Conservation (phyloP, 2,329 filamentous ascomycete species). For the Phaeomoniella chlamydospora region DNA sequence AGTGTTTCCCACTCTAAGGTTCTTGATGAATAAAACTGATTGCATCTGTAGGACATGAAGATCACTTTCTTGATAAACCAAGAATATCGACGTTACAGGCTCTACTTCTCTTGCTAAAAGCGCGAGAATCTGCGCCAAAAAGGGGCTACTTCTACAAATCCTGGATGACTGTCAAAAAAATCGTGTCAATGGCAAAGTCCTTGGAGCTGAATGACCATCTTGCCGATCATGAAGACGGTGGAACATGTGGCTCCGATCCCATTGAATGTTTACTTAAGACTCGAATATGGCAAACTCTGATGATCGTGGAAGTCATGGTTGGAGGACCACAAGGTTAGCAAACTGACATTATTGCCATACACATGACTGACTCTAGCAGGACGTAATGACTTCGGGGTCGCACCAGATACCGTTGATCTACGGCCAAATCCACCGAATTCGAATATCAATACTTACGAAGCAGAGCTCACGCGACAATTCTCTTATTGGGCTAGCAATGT, state of each 20-base stretch:
- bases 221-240: slow-evolving; percentile 59
- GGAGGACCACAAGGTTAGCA: slow-evolving; percentile 77
- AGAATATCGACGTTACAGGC: slow-evolving; percentile 85
- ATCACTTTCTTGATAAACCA: slow-evolving; percentile 86
- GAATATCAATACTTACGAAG: slow-evolving; percentile 61
- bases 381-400: slow-evolving; percentile 63
- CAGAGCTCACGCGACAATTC: slow-evolving; percentile 68
- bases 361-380: slow-evolving; percentile 30
- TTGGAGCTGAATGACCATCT: slow-evolving; percentile 79
- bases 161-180: slow-evolving; percentile 90
- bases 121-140: slow-evolving; percentile 80
- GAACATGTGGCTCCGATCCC: slow-evolving; percentile 51
- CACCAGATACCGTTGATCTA: slow-evolving; percentile 63
- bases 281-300: slow-evolving; percentile 78
- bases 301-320: slow-evolving; percentile 81
- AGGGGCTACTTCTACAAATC: slow-evolving; percentile 93
- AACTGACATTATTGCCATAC: slow-evolving; percentile 8
- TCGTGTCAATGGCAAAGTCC: slow-evolving; percentile 86
- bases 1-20: slow-evolving; percentile 16
- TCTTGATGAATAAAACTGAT: slow-evolving; percentile 12
- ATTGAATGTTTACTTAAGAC: slow-evolving; percentile 74
- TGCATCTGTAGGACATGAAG: slow-evolving; percentile 56
- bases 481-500: slow-evolving; percentile 66
- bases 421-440: slow-evolving; percentile 47
- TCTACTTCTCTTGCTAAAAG: slow-evolving; percentile 74